Evolutionary conservation across 2,329 filamentous ascomycete species (phyloP).

Genomic region (Fusarium redolens): DNA sequence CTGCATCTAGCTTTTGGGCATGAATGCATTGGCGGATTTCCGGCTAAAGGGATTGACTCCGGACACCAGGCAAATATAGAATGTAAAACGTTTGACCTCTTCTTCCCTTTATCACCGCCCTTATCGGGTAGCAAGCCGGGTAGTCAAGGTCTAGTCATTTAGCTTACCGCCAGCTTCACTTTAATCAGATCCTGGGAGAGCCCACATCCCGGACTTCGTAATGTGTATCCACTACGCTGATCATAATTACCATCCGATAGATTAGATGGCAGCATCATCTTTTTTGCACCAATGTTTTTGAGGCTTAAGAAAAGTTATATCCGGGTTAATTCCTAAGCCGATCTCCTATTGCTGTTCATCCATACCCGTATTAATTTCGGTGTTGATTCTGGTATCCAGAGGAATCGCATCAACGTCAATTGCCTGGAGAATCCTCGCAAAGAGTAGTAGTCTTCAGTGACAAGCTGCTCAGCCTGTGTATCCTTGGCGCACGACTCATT

Average conservation of each 20-base stretch:
- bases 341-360: too few relatives aligned
- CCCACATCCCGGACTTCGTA: not conserved
- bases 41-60: not conserved
- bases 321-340: not conserved
- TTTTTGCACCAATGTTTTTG: not conserved
- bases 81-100: too few relatives aligned
- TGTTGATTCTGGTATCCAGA: rapidly evolving
- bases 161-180: not conserved
- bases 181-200: not conserved
- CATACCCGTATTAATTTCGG: not conserved
- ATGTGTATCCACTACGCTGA: conserved; percentile 8
- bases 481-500: rapidly evolving
- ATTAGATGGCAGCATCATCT: not conserved
- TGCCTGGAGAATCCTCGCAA: rapidly evolving
- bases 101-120: too few relatives aligned
- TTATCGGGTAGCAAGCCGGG: too few relatives aligned
- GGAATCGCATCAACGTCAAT: rapidly evolving
- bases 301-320: not conserved
- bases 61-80: not conserved
- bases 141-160: too few relatives aligned
- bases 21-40: not conserved
- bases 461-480: not conserved
- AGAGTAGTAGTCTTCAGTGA: rapidly evolving
- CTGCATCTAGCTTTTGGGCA: not conserved
- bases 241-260: conserved; percentile 9